These are phyloP conservation scores for Raphanus hybrid DNA, from an alignment of 441 rosid species.

Conservation along the genomic window DNA sequence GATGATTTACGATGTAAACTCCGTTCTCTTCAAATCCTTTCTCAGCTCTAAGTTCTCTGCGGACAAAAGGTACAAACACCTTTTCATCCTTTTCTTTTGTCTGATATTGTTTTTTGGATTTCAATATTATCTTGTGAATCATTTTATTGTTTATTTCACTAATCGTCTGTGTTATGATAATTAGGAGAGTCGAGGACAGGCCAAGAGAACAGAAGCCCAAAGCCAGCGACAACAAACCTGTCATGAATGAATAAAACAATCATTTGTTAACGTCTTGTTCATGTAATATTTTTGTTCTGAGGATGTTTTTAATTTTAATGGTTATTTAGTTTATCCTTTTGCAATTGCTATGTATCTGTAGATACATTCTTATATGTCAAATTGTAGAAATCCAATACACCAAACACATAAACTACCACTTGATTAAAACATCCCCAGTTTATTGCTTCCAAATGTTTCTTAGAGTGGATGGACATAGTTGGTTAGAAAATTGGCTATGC, in stretches of 20 bases:
- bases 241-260: conserved; percentile 55
- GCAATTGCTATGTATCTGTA: neutral
- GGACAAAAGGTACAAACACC: conserved; percentile 66
- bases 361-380: neutral
- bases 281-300: conserved; percentile 13
- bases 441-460: neutral
- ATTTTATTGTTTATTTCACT: neutral
- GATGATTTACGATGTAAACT: conserved; percentile 98
- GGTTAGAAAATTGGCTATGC: neutral
- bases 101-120: conserved; percentile 18
- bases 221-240: conserved; percentile 94
- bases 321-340: neutral
- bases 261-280: neutral
- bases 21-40: conserved; percentile 83
- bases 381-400: neutral
- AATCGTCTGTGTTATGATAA: neutral
- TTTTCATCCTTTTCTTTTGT: neutral
- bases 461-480: neutral
- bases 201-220: conserved; percentile 92
- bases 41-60: conserved; percentile 94
- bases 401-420: neutral
- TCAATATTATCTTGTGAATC: neutral
- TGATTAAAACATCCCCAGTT: neutral
- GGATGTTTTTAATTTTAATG: neutral
- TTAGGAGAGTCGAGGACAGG: conserved; percentile 89